Evolutionary conservation across 345 rosid species (phyloP), one percentile per base, ranked within the genome.

Genomic region (Citrus australasica): DNA sequence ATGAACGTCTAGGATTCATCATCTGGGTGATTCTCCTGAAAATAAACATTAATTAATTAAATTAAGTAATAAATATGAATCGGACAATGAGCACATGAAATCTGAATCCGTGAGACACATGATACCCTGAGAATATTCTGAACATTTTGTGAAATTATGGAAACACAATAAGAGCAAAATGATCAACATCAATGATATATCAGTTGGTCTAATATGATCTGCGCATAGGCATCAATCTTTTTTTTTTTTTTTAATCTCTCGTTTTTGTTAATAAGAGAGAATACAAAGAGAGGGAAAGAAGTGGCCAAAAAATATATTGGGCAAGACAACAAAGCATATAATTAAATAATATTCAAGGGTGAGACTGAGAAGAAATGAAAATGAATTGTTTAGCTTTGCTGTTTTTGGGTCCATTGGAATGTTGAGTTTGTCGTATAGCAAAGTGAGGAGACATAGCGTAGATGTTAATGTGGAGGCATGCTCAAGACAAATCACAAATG

Each of bases 361-460:
- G 48, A 10, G 48, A 42, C 48, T 46, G 17, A 46, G 17, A 11
- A 13, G 51, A 46, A 53, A 53, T 53, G 58, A 17, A 53, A 53
- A 53, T 14, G 19, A 53, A 17, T 14, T 53, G 58, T 53, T 4
- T 53, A 17, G 17, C 1, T 53, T 17, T 53, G 58, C 1, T 17
- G 13, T 46, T 46, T 2, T 53, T 17, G 74, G 80, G 64, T 69
- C 67, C 82, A 76, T 73, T 74, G 69, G 83, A 83, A 85, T 87
- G 85, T 89, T 79, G 74, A 78, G 77, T 82, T 87, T 87, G 88
- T 83, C 87, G 83, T 79, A 27, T 85, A 82, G 86, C 11, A 61
- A 40, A 77, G 69, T 21, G 17, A 69, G 81, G 86, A 71, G 87
- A 88, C 86, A 22, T 62, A 16, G 82, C 81, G 73, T 83, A 68